Evolutionary conservation across 352 stramenopile genomes (phyloP).

Genomic region (Chrysophaeum taylorii): DNA sequence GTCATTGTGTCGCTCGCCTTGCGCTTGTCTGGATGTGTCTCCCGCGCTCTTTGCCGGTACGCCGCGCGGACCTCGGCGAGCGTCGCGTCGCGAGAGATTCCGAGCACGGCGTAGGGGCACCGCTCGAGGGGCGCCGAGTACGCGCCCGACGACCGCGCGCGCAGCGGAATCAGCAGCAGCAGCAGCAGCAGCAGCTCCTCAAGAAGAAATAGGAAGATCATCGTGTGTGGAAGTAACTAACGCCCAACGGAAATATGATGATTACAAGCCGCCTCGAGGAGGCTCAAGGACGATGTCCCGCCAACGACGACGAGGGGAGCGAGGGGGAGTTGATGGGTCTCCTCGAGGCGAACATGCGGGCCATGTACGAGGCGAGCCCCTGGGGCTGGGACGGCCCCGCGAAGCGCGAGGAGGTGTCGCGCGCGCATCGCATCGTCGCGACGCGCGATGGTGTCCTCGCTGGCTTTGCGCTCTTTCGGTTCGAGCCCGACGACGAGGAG

Average conservation of each 20-base stretch:
- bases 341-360: constrained; percentile 80
- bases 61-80: background rate
- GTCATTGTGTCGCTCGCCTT: background rate
- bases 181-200: no score
- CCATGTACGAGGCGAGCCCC: constrained; percentile 64
- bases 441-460: constrained; percentile 45
- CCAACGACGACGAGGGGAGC: no score
- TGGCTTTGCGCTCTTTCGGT: constrained; percentile 57
- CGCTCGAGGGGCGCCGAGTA: no score
- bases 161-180: no score
- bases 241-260: no score
- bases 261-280: no score
- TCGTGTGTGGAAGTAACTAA: no score
- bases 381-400: constrained; percentile 73
- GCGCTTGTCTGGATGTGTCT: constrained; percentile 6
- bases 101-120: no score
- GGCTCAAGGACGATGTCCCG: no score
- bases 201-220: no score
- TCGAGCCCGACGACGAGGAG: constrained; percentile 75
- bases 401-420: constrained; percentile 68
- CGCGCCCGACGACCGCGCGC: no score
- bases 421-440: constrained; percentile 70
- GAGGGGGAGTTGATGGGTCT: constrained; percentile 40
- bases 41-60: background rate
- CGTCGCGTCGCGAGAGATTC: no score